Evolutionary conservation across 1,284 basidiomycete species (phyloP).

Genomic region (Boletus sp.): DNA sequence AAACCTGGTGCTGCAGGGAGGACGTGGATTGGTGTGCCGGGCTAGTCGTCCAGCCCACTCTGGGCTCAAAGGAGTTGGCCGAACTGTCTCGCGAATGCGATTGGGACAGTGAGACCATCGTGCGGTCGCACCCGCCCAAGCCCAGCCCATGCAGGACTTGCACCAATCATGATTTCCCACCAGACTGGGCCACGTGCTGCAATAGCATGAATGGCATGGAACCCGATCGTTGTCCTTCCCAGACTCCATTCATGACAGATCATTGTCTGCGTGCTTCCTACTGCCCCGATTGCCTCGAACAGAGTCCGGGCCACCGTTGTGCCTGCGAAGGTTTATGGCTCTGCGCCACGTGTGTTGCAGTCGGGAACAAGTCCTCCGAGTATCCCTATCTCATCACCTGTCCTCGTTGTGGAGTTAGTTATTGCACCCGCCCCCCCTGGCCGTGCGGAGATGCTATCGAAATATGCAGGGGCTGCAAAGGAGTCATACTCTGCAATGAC

Average conservation of each 20-base stretch:
- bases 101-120: conserved; percentile 13
- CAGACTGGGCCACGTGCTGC: conserved; percentile 7
- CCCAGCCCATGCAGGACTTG: conserved; percentile 12
- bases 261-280: neutral
- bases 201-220: neutral
- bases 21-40: conserved; percentile 21
- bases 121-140: conserved; percentile 14
- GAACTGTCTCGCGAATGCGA: conserved; percentile 6
- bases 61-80: conserved; percentile 7
- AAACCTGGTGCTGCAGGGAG: conserved; percentile 13
- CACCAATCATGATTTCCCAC: neutral
- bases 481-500: conserved; percentile 1
- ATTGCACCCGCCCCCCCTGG: neutral
- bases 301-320: conserved; percentile 4
- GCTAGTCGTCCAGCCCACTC: conserved; percentile 8
- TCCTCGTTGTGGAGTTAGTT: conserved; percentile 13
- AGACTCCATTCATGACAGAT: neutral
- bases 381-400: conserved; percentile 10
- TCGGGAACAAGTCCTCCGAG: neutral
- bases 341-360: conserved; percentile 8
- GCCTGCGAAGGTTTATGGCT: conserved; percentile 8
- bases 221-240: conserved; percentile 13
- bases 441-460: neutral
- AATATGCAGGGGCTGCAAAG: conserved; percentile 12
- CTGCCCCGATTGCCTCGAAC: conserved; percentile 11